Percentiles rank a stretch among this genome's conserved stretches.
These are phyloP conservation scores for Trapa bicornis DNA, from an alignment of 345 rosid genomes.

Conservation along the genomic window DNA sequence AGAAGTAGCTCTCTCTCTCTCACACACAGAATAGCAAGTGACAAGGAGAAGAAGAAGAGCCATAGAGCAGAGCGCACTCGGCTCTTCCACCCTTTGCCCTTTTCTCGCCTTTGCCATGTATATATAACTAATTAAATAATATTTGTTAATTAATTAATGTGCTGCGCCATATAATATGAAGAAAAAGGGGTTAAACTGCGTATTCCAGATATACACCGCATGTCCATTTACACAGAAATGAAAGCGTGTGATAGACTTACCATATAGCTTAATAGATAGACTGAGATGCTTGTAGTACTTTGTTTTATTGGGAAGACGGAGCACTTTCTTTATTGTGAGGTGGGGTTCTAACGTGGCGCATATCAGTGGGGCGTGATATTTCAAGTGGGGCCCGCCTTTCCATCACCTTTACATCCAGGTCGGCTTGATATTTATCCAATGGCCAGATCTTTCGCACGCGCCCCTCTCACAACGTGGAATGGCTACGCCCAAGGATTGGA, in stretches of 20 bases:
- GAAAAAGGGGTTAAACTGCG: too few relatives aligned
- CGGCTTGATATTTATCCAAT: conserved; percentile 23
- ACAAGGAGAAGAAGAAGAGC: background rate
- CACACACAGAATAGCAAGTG: too few relatives aligned
- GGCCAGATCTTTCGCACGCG: conserved; percentile 7
- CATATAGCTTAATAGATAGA: too few relatives aligned
- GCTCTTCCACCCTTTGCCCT: background rate
- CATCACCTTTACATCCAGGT: conserved; percentile 22
- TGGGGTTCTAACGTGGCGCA: conserved; percentile 21
- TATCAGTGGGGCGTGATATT: conserved; percentile 15
- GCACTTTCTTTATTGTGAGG: conserved; percentile 7
- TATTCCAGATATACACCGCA: too few relatives aligned
- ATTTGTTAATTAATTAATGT: too few relatives aligned
- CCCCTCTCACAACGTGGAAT: background rate
- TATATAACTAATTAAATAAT: too few relatives aligned
- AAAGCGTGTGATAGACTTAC: too few relatives aligned
- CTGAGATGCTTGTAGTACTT: too few relatives aligned
- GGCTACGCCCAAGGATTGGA: too few relatives aligned
- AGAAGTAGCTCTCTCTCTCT: background rate
- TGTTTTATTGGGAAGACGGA: background rate
- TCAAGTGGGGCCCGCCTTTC: conserved; percentile 31
- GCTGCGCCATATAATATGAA: too few relatives aligned
- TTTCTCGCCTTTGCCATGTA: background rate
- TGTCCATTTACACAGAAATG: too few relatives aligned
- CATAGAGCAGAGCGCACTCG: conserved; percentile 3